phyloP scores from a whole-genome alignment of 1,284 basidiomycete genomes.

The Heterobasidion parviporum region DNA sequence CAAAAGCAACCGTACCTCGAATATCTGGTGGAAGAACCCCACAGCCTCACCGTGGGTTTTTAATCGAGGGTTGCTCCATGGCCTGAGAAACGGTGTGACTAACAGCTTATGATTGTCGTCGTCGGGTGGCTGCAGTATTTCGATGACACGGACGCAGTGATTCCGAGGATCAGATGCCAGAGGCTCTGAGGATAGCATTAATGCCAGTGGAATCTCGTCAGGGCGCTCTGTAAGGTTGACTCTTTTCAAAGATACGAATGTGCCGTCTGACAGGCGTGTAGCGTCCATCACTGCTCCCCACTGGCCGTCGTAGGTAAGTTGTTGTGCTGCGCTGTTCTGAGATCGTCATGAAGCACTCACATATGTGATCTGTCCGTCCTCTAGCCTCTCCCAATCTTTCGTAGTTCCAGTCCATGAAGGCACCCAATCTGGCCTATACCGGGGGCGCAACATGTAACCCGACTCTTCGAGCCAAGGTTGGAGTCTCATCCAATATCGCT shows the following conservation, averaged over 20 bases:
- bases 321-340: accelerated
- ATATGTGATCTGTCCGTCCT: constrained; percentile 10
- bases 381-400: constrained; percentile 4
- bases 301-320: background rate
- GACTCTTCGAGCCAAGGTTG: constrained; percentile 12
- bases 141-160: constrained; percentile 19
- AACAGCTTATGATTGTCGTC: constrained; percentile 10
- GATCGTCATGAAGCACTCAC: background rate
- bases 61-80: constrained; percentile 15
- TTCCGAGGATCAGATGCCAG: constrained; percentile 16
- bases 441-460: constrained; percentile 18
- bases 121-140: constrained; percentile 12
- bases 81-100: constrained; percentile 19
- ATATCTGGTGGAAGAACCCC: constrained; percentile 18
- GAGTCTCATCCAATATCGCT: constrained; percentile 15
- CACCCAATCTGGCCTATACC: constrained; percentile 17
- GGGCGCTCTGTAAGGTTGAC: constrained; percentile 3
- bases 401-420: constrained; percentile 18
- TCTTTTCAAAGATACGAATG: constrained; percentile 16
- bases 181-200: constrained; percentile 13
- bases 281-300: constrained; percentile 12
- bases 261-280: constrained; percentile 10
- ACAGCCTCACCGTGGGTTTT: constrained; percentile 19
- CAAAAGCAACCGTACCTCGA: constrained; percentile 15
- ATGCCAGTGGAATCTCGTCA: constrained; percentile 12